Evolutionary conservation across 164 flowering plant species (phyloP).

Genomic region (Magnolia sinica): DNA sequence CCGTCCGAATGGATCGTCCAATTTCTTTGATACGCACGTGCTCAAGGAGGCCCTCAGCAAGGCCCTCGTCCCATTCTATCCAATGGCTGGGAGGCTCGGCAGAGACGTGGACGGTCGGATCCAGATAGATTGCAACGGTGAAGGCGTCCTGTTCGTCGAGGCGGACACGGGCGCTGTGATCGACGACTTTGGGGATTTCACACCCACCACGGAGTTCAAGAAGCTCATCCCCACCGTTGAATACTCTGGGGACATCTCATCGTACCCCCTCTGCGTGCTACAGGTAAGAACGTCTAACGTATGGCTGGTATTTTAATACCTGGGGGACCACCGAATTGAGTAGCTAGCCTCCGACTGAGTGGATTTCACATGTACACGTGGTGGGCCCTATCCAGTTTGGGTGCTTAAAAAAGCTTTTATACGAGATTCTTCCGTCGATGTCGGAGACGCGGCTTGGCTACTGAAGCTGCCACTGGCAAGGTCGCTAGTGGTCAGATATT

Average conservation of each 20-base stretch:
- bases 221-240: constrained; percentile 37
- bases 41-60: constrained; percentile 32
- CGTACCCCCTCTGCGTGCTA: constrained; percentile 37
- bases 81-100: constrained; percentile 38
- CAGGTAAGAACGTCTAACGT: constrained; percentile 24
- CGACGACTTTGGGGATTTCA: constrained; percentile 42
- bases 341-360: too few species aligned
- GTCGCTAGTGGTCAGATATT: too few species aligned
- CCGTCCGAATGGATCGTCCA: constrained; percentile 21
- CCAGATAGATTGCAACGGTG: constrained; percentile 40
- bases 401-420: too few species aligned
- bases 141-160: constrained; percentile 34
- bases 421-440: too few species aligned
- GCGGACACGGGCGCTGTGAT: constrained; percentile 28
- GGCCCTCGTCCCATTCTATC: constrained; percentile 40
- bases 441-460: too few species aligned
- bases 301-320: background rate
- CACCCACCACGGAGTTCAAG: constrained; percentile 31
- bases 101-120: constrained; percentile 32
- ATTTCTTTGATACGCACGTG: constrained; percentile 25
- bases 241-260: constrained; percentile 28
- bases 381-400: too few species aligned
- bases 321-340: too few species aligned
- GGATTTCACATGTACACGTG: too few species aligned
- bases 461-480: too few species aligned